Conservation (phyloP, 176 grass and related monocot genomes). For the Carex cristatella region DNA sequence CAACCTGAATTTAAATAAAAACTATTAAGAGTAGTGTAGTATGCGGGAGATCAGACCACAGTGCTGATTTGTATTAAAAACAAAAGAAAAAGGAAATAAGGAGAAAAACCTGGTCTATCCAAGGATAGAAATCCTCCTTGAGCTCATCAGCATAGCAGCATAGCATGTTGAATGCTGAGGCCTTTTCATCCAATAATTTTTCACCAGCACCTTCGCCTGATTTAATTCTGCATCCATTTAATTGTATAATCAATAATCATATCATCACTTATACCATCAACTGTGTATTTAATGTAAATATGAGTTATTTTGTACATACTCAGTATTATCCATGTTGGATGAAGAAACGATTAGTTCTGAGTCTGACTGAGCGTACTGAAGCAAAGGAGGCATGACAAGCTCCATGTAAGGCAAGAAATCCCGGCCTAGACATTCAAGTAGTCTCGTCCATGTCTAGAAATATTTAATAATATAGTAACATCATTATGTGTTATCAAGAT, state of each 20-base stretch:
- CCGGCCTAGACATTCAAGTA: slow-evolving; percentile 77
- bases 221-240: neutral
- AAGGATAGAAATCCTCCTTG: slow-evolving; percentile 84
- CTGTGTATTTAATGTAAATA: neutral
- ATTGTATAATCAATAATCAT: neutral
- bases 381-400: slow-evolving; percentile 79
- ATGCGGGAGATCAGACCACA: neutral
- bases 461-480: neutral
- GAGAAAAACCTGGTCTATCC: slow-evolving; percentile 74
- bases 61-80: neutral
- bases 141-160: slow-evolving; percentile 85
- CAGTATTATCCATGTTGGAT: neutral
- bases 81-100: neutral
- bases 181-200: slow-evolving; percentile 70
- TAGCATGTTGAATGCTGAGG: slow-evolving; percentile 78
- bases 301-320: neutral
- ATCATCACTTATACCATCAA: neutral
- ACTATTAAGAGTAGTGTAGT: slow-evolving; percentile 19
- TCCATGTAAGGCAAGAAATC: slow-evolving; percentile 86
- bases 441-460: slow-evolving; percentile 59
- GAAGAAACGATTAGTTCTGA: neutral
- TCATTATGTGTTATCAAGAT: neutral
- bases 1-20: slow-evolving; percentile 40
- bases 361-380: slow-evolving; percentile 59
- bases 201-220: neutral